Evolutionary conservation across 2,329 filamentous ascomycete genomes (phyloP).

Genomic region (Trichoderma sp.): DNA sequence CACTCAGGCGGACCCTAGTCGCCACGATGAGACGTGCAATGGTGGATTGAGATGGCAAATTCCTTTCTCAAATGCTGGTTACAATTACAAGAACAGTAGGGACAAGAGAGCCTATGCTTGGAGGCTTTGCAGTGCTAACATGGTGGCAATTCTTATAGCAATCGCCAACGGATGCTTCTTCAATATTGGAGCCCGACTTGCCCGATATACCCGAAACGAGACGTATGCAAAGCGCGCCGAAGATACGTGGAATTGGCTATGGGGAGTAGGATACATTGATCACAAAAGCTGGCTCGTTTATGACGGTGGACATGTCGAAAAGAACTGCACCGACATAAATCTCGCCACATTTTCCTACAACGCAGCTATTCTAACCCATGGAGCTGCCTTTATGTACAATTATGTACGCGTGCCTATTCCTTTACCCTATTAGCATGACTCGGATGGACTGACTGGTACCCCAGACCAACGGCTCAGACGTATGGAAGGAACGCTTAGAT

Average conservation of each 20-base stretch:
- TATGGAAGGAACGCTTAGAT: conserved; percentile 56
- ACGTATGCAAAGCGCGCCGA: conserved; percentile 63
- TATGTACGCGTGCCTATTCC: conserved; percentile 38
- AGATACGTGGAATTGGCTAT: conserved; percentile 61
- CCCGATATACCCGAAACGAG: conserved; percentile 63
- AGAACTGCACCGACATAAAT: conserved; percentile 60
- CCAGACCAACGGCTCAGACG: conserved; percentile 49
- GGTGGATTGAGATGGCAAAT: conserved; percentile 79
- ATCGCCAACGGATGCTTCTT: conserved; percentile 63
- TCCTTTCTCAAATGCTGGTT: conserved; percentile 69
- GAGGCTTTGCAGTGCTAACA: background rate
- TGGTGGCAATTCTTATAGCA: conserved; percentile 32
- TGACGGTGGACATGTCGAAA: conserved; percentile 57
- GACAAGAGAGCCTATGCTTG: background rate
- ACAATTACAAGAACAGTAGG: conserved; percentile 68
- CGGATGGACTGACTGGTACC: background rate
- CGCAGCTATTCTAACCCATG: conserved; percentile 58
- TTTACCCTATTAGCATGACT: background rate
- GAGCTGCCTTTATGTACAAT: conserved; percentile 68
- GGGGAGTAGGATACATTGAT: conserved; percentile 55
- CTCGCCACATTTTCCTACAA: conserved; percentile 66
- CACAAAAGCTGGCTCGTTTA: conserved; percentile 58
- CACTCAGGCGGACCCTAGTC: conserved; percentile 55
- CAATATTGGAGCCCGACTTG: conserved; percentile 65
- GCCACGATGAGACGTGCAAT: conserved; percentile 61